Evolutionary conservation across 148 eudicot species (phyloP).

Genomic region (Cornus controversa): DNA sequence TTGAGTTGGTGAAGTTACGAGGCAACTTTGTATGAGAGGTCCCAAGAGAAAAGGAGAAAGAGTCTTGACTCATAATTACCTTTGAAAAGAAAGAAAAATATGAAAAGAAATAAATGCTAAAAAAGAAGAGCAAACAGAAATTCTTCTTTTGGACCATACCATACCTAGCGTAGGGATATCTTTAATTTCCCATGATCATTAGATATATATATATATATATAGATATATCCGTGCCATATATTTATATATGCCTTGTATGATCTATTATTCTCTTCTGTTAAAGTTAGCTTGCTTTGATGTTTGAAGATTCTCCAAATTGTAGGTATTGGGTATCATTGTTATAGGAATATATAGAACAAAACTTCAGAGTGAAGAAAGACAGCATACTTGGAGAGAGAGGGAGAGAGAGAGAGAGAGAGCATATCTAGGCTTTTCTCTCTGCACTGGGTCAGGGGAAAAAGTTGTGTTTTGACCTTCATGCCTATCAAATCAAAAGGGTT

Average conservation of each 20-base stretch:
- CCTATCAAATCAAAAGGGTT: conserved; percentile 4
- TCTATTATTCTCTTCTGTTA: conserved; percentile 25
- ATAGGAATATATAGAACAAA: conserved; percentile 16
- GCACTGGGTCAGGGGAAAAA: conserved; percentile 7
- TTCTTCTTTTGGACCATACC: conserved; percentile 20
- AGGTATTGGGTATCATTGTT: conserved; percentile 18
- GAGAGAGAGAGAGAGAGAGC: conserved; percentile 17
- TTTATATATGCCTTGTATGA: conserved; percentile 22
- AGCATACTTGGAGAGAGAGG: conserved; percentile 15
- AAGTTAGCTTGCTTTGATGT: conserved; percentile 25
- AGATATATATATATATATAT: too few species aligned
- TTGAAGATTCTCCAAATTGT: conserved; percentile 32
- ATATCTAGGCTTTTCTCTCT: conserved; percentile 21
- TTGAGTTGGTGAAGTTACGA: background rate
- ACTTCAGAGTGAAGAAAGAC: conserved; percentile 26
- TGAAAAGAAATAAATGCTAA: background rate
- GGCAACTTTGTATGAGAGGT: conserved; percentile 28
- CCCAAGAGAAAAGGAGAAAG: conserved; percentile 22
- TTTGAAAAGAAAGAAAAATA: conserved; percentile 15
- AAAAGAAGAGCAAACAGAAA: conserved; percentile 17
- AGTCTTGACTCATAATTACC: conserved; percentile 37
- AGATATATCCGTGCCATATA: conserved; percentile 28
- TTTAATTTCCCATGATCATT: conserved; percentile 23
- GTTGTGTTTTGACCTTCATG: conserved; percentile 7
- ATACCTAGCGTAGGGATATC: conserved; percentile 21